A percentile compares a stretch with the other conserved stretches of the same genome.
phyloP scores from a whole-genome alignment of 1,284 basidiomycete genomes.

The Trametes versicolor region DNA sequence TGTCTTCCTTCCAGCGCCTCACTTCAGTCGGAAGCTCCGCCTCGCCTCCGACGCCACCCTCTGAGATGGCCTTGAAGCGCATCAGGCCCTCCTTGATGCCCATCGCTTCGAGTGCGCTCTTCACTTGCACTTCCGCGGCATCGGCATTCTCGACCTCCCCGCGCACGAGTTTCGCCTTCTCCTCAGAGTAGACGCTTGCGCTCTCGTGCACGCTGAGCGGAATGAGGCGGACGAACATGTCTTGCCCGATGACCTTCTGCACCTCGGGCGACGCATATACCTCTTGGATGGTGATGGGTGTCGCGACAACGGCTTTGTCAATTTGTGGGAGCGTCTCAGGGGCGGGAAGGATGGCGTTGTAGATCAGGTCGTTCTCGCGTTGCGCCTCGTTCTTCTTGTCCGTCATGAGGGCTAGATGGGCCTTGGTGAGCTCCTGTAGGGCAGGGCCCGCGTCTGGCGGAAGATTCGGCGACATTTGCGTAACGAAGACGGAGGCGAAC shows the following conservation, averaged over 20 bases:
- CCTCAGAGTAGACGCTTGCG: slow-evolving; percentile 96
- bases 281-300: slow-evolving; percentile 69
- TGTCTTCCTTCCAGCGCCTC: slow-evolving; percentile 82
- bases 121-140: slow-evolving; percentile 82
- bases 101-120: slow-evolving; percentile 85
- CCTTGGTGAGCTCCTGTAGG: slow-evolving; percentile 85
- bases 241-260: slow-evolving; percentile 93
- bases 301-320: slow-evolving; percentile 44
- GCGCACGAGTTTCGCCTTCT: slow-evolving; percentile 96
- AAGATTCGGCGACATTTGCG: slow-evolving; percentile 83
- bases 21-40: slow-evolving; percentile 83
- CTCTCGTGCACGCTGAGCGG: slow-evolving; percentile 97
- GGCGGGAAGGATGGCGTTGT: slow-evolving; percentile 92
- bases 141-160: slow-evolving; percentile 91
- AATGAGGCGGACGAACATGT: slow-evolving; percentile 90
- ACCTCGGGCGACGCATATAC: slow-evolving; percentile 93
- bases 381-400: slow-evolving; percentile 83
- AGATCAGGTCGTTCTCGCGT: slow-evolving; percentile 97
- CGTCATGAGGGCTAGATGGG: slow-evolving; percentile 80
- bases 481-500: slow-evolving; percentile 80
- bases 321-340: slow-evolving; percentile 78
- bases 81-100: slow-evolving; percentile 83
- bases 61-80: slow-evolving; percentile 81
- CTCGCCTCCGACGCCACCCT: slow-evolving; percentile 73
- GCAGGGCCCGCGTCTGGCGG: slow-evolving; percentile 87